A percentile compares a stretch with the other conserved stretches of the same genome.
Conservation (phyloP, 2,329 filamentous ascomycete genomes). For the Tolypocladium capitatum region DNA sequence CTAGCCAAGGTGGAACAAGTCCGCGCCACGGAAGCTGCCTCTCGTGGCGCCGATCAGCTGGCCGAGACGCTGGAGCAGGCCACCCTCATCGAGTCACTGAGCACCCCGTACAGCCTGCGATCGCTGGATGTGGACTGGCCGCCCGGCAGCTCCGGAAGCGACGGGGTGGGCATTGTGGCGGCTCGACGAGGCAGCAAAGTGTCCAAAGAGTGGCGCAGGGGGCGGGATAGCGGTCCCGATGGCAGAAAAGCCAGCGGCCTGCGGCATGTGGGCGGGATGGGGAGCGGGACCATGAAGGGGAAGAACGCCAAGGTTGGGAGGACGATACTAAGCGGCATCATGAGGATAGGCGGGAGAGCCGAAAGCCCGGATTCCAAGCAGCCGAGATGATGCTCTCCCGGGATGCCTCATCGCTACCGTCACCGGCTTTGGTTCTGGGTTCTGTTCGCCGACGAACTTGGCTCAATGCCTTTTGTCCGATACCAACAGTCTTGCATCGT, state of each 20-base stretch:
- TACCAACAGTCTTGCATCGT: background rate
- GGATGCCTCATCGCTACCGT: background rate
- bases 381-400: constrained; percentile 5
- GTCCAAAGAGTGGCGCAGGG: constrained; percentile 18
- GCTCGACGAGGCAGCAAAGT: constrained; percentile 19
- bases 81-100: constrained; percentile 21
- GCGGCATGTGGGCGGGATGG: constrained; percentile 15
- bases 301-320: constrained; percentile 28
- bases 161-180: constrained; percentile 16
- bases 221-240: background rate
- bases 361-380: constrained; percentile 27
- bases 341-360: constrained; percentile 26
- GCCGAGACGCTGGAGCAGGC: constrained; percentile 35
- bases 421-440: background rate
- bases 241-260: constrained; percentile 10
- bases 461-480: background rate
- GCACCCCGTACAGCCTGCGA: constrained; percentile 15
- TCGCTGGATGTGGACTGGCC: constrained; percentile 19
- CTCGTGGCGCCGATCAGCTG: constrained; percentile 22
- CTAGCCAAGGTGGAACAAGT: constrained; percentile 34
- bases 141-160: constrained; percentile 40
- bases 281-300: constrained; percentile 16
- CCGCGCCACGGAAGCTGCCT: constrained; percentile 23
- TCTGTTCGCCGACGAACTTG: background rate
- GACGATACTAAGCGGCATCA: constrained; percentile 30